A percentile compares a stretch with the other conserved stretches of the same genome.
These are phyloP conservation scores for Staphylotrichum longicolle DNA, from an alignment of 495 filamentous ascomycete genomes.

Conservation along the genomic window DNA sequence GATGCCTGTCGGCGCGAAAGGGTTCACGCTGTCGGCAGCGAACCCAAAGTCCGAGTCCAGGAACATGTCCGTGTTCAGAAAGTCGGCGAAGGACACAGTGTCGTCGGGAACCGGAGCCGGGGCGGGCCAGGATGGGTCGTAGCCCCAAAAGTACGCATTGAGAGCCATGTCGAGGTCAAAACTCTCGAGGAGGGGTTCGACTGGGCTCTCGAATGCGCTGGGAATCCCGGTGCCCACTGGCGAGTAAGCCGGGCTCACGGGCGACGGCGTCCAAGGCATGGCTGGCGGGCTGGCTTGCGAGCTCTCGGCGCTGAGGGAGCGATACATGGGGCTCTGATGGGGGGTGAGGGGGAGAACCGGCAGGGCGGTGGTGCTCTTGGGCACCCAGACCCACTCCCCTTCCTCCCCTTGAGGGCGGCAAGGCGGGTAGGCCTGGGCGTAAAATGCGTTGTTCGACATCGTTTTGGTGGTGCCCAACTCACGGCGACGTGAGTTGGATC, in stretches of 20 bases:
- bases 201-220: not conserved
- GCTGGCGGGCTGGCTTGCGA: not conserved
- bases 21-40: not conserved
- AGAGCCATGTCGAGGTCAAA: slow-evolving; percentile 9
- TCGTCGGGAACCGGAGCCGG: not conserved
- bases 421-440: slow-evolving; percentile 12
- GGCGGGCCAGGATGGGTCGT: not conserved
- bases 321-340: slow-evolving; percentile 1
- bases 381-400: slow-evolving; percentile 23
- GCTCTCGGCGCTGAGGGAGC: not conserved
- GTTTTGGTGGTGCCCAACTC: slow-evolving; percentile 13
- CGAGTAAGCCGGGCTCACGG: slow-evolving; percentile 4
- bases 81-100: not conserved
- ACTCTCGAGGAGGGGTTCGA: slow-evolving; percentile 5
- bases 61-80: not conserved
- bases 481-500: slow-evolving; percentile 16
- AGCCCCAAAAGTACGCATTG: not conserved
- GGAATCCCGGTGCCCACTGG: not conserved
- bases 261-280: not conserved
- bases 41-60: not conserved
- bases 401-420: slow-evolving; percentile 13
- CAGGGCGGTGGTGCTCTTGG: slow-evolving; percentile 6
- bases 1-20: not conserved
- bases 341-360: not conserved
- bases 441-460: slow-evolving; percentile 12